phyloP scores from a whole-genome alignment of 2,329 filamentous ascomycete genomes.

The Talaromyces sp. region DNA sequence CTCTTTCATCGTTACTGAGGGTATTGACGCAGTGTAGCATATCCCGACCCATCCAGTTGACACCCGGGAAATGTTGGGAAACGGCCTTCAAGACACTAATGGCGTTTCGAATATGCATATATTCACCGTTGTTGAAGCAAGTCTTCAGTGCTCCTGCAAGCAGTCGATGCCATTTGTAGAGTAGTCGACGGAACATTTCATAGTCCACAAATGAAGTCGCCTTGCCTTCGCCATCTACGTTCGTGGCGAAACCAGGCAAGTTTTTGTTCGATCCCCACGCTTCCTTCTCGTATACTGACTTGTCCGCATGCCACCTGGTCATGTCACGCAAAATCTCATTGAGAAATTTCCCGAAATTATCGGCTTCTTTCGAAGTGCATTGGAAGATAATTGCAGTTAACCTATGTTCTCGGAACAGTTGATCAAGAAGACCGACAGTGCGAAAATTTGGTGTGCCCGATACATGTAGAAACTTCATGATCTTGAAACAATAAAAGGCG shows the following conservation, averaged over 20 bases:
- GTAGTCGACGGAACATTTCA: conserved; percentile 76
- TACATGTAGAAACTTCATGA: conserved; percentile 83
- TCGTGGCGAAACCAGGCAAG: conserved; percentile 74
- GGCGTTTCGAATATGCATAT: conserved; percentile 96
- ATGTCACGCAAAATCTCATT: conserved; percentile 77
- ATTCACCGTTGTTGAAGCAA: conserved; percentile 79
- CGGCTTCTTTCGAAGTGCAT: conserved; percentile 84
- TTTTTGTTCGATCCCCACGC: conserved; percentile 64
- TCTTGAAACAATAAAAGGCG: conserved; percentile 80
- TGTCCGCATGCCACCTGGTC: conserved; percentile 76
- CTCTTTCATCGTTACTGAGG: conserved; percentile 44
- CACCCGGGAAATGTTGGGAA: conserved; percentile 76
- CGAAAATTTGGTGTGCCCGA: conserved; percentile 82
- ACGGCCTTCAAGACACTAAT: conserved; percentile 83
- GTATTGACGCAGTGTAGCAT: conserved; percentile 43
- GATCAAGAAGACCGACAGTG: conserved; percentile 76
- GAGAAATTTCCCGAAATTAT: conserved; percentile 88
- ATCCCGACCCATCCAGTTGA: conserved; percentile 75
- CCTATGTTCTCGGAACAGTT: conserved; percentile 77
- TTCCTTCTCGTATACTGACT: conserved; percentile 73
- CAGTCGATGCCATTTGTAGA: conserved; percentile 87
- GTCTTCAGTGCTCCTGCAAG: conserved; percentile 74
- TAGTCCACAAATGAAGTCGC: conserved; percentile 72
- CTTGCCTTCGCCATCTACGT: conserved; percentile 66
- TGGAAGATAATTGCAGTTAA: conserved; percentile 80